Percentiles rank a stretch among this genome's conserved stretches.
Evolutionary conservation across 148 eudicot species (phyloP).

Genomic region (Cornus kousa): DNA sequence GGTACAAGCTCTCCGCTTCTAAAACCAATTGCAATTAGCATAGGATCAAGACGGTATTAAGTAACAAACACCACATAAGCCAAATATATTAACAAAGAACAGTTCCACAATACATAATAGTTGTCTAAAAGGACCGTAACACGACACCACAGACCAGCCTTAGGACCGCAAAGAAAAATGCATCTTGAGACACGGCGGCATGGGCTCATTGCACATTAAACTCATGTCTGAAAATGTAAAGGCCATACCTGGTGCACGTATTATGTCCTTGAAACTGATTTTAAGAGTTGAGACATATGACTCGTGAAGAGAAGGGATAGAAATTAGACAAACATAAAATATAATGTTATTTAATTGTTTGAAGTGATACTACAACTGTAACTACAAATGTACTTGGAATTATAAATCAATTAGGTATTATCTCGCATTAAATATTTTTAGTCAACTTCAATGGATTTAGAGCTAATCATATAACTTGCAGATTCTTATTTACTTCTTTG

Average conservation of each 20-base stretch:
- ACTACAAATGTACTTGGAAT: not conserved
- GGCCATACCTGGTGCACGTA: not conserved
- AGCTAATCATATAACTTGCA: no score
- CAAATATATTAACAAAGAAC: not conserved
- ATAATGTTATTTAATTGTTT: not conserved
- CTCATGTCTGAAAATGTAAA: not conserved
- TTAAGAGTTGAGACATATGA: not conserved
- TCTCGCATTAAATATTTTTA: no score
- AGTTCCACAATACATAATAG: not conserved
- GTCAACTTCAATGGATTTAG: not conserved
- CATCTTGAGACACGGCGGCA: not conserved
- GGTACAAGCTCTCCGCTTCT: constrained; percentile 36
- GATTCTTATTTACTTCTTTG: no score
- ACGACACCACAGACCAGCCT: not conserved
- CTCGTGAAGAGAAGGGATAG: no score
- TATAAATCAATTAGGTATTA: no score
- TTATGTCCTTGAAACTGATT: not conserved
- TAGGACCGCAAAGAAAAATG: not conserved
- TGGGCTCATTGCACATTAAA: not conserved
- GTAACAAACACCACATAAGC: not conserved
- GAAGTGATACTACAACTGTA: not conserved
- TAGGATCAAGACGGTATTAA: not conserved
- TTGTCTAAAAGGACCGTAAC: not conserved
- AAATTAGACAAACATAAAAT: not conserved
- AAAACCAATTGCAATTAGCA: constrained; percentile 5